phyloP scores from a whole-genome alignment of 306 rosid species.

The Astragalus glycyphyllos region DNA sequence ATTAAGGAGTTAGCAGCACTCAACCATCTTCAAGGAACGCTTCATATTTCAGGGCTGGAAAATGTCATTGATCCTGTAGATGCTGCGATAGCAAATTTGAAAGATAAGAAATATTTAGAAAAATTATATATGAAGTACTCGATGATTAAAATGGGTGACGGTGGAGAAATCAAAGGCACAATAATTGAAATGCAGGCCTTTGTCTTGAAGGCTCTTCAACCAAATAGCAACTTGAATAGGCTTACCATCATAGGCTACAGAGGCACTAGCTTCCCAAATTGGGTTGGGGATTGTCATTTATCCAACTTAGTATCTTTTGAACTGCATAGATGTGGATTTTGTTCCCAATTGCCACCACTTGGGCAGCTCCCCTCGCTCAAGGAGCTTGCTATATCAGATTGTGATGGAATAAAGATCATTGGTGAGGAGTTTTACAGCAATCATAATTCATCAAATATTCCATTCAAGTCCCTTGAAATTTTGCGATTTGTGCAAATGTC shows the following conservation, averaged over 20 bases:
- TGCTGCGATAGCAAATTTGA: conserved; percentile 1
- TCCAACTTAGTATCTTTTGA: not conserved
- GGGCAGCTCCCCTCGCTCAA: conserved; percentile 40
- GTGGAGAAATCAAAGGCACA: not conserved
- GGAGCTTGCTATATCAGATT: conserved; percentile 18
- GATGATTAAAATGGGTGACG: not conserved
- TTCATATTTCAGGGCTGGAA: not conserved
- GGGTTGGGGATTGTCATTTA: conserved; percentile 19
- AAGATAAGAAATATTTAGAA: conserved; percentile 33
- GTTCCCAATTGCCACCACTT: conserved; percentile 30
- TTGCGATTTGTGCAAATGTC: conserved; percentile 7
- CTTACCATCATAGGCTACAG: not conserved
- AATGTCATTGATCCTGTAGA: not conserved
- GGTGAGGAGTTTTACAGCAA: conserved; percentile 37
- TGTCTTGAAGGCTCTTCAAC: conserved; percentile 26
- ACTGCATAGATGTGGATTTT: not conserved
- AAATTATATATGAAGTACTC: not conserved
- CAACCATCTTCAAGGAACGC: conserved; percentile 26
- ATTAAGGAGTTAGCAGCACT: conserved; percentile 26
- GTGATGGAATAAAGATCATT: conserved; percentile 23
- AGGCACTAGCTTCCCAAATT: conserved; percentile 14
- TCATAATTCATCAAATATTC: not conserved
- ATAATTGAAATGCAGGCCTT: too few relatives aligned
- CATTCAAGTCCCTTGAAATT: conserved; percentile 16
- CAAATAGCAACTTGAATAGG: not conserved